Conservation (phyloP, 2,329 filamentous ascomycete species). For the Clathrospora elynae region DNA sequence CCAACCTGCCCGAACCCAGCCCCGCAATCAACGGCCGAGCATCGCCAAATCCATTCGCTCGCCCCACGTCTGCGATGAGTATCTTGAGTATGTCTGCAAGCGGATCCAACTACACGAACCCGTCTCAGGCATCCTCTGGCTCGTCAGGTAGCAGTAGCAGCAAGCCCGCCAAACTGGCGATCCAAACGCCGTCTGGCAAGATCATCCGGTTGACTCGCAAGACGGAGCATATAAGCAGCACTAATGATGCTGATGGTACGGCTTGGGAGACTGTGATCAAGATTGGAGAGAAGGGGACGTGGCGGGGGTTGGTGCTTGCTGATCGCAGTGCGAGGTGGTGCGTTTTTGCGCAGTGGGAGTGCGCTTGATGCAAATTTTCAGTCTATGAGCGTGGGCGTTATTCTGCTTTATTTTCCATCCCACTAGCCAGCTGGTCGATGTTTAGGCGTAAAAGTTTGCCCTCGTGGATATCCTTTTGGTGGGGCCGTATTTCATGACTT, state of each 20-base stretch:
- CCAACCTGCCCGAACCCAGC: slow-evolving; percentile 40
- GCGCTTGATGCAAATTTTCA: slow-evolving; percentile 19
- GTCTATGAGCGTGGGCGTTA: background rate
- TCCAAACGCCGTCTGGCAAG: slow-evolving; percentile 92
- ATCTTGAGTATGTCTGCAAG: slow-evolving; percentile 62
- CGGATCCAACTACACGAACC: slow-evolving; percentile 58
- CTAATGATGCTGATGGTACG: slow-evolving; percentile 70
- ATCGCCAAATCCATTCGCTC: slow-evolving; percentile 58
- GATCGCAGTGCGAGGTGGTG: slow-evolving; percentile 87
- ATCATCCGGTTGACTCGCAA: slow-evolving; percentile 87
- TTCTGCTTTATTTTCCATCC: slow-evolving; percentile 3
- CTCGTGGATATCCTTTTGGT: too few species aligned
- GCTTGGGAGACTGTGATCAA: slow-evolving; percentile 92
- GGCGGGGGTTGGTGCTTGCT: slow-evolving; percentile 80
- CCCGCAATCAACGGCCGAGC: slow-evolving; percentile 51
- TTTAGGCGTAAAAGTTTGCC: too few species aligned
- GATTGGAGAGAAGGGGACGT: slow-evolving; percentile 79
- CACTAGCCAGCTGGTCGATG: too few species aligned
- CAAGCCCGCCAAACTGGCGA: slow-evolving; percentile 93
- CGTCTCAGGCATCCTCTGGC: slow-evolving; percentile 63
- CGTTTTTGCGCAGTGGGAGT: slow-evolving; percentile 84
- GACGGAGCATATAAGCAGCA: slow-evolving; percentile 65
- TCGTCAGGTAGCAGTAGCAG: slow-evolving; percentile 61
- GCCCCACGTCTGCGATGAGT: slow-evolving; percentile 64
- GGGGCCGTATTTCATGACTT: slow-evolving; percentile 16